A percentile compares a stretch with the other conserved stretches of the same genome.
These are phyloP conservation scores for Hemileccinum rubropunctum DNA, from an alignment of 768 basidiomycete genomes.

Conservation along the genomic window DNA sequence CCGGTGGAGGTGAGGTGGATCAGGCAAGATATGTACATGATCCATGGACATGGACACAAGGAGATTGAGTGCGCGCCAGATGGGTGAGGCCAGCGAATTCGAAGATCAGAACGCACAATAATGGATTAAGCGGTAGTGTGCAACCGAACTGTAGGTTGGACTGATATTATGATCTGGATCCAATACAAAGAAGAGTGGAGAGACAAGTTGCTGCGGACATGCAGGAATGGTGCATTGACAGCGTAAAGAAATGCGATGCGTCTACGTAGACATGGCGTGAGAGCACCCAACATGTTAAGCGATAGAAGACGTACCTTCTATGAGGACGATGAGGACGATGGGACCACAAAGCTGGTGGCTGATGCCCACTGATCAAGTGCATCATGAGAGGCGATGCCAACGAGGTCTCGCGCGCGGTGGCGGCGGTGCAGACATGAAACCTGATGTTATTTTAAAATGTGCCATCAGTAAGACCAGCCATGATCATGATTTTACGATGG, in stretches of 20 bases:
- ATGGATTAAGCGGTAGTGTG: neutral
- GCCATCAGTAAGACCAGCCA: neutral
- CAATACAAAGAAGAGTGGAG: neutral
- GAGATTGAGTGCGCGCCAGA: conserved; percentile 1
- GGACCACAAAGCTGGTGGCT: neutral
- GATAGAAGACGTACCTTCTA: conserved; percentile 1
- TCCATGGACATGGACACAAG: neutral
- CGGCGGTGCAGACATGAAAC: too few species aligned
- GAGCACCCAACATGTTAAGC: conserved; percentile 10
- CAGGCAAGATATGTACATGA: neutral
- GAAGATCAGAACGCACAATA: neutral
- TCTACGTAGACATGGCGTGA: conserved; percentile 6
- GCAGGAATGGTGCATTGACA: conserved; percentile 22
- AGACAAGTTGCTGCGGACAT: conserved; percentile 13
- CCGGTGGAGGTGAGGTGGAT: conserved; percentile 2
- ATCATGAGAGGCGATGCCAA: neutral
- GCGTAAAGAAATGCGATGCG: conserved; percentile 9
- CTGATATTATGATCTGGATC: neutral
- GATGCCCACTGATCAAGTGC: too few species aligned
- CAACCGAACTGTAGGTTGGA: neutral
- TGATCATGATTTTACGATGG: neutral
- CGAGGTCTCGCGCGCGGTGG: too few species aligned
- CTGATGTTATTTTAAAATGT: neutral
- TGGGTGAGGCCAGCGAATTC: conserved; percentile 1
- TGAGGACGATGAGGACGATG: neutral